These are phyloP conservation scores for Alternaria brassicicola DNA, from an alignment of 2,329 filamentous ascomycete genomes.

Conservation along the genomic window DNA sequence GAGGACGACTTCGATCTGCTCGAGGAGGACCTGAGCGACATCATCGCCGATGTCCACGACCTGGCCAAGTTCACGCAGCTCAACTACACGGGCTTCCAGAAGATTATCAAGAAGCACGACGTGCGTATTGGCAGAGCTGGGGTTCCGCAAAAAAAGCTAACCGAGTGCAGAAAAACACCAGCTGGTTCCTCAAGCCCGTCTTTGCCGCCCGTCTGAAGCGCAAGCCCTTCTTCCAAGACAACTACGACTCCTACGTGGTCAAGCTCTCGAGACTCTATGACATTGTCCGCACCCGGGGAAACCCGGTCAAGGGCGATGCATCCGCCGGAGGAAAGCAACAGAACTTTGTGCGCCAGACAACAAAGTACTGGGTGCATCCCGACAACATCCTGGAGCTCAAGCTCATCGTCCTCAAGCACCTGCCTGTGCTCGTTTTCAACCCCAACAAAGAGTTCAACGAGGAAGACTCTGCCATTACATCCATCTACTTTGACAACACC, in stretches of 20 bases:
- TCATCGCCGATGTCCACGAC: slow-evolving; percentile 98
- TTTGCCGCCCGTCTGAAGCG: slow-evolving; percentile 93
- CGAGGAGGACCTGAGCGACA: slow-evolving; percentile 93
- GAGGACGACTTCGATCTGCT: slow-evolving; percentile 95
- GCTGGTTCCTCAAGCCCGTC: slow-evolving; percentile 92
- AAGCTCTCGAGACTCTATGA: slow-evolving; percentile 96
- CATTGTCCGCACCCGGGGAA: slow-evolving; percentile 88
- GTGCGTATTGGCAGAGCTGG: slow-evolving; percentile 57
- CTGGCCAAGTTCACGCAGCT: slow-evolving; percentile 97
- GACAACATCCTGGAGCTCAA: slow-evolving; percentile 99
- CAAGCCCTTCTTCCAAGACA: slow-evolving; percentile 98
- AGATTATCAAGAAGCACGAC: slow-evolving; percentile 99
- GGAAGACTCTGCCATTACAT: slow-evolving; percentile 92
- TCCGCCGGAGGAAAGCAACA: slow-evolving; percentile 89
- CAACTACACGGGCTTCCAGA: slow-evolving; percentile 99
- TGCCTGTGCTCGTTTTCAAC: slow-evolving; percentile 97
- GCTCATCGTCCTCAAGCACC: slow-evolving; percentile 95
- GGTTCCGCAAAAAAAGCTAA: slow-evolving; percentile 23
- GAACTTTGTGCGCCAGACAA: slow-evolving; percentile 95
- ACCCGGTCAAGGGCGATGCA: slow-evolving; percentile 90
- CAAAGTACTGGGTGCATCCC: slow-evolving; percentile 99
- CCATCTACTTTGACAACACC: slow-evolving; percentile 97
- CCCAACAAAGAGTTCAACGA: slow-evolving; percentile 93
- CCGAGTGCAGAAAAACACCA: slow-evolving; percentile 78
- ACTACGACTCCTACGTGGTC: slow-evolving; percentile 95